Base-by-base conservation (phyloP, 2,329 filamentous ascomycete genomes). In the Raffaelea arxii region DNA sequence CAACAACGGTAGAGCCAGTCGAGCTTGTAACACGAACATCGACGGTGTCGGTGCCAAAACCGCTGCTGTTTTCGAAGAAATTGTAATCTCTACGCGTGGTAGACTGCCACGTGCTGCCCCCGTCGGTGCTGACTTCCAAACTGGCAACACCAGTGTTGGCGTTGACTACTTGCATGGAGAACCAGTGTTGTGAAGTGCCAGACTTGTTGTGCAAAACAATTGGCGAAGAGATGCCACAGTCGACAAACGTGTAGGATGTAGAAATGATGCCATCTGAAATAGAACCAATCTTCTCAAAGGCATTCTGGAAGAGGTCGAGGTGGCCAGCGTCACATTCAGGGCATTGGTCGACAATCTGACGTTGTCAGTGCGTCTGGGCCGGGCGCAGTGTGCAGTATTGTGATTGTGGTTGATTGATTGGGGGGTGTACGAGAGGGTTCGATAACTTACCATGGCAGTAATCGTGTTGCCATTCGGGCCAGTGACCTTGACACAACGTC, bases 151-250 rank as follows among this genome's bases (percentile, higher is more conserved):
- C 67, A 49, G 75, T 66, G 58, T 80, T 80, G 55, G 74, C 64
- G 61, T 83, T 82, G 55, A 80, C 67, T 38, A 83, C 78, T 59
- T 84, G 80, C 69, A 80, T 78, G 41, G 68, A 69, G 55, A 63
- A 61, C 67, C 64, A 72, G 56, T 64, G 60, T n/a, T 53, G 43
- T 6, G 65, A 69, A 4, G 66, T 65, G 10, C 68, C 68, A 16
- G 58, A 59, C 60, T 71, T 71, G 60, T 66, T 70, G 54, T 65
- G 64, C 9, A 71, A 60, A n/a, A 60, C 50, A 4, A 71, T 57
- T 4, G 69, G 65, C 3, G 60, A 58, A 2, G 60, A 59, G 58
- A 71, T 69, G 45, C 64, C 65, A 52, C 68, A 71, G 21, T 58
- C 50, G 25, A 68, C 63, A 41, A 62, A 58, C 14, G 57, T 57